Conservation (phyloP, 768 basidiomycete species). For the Amanita fuliginea region DNA sequence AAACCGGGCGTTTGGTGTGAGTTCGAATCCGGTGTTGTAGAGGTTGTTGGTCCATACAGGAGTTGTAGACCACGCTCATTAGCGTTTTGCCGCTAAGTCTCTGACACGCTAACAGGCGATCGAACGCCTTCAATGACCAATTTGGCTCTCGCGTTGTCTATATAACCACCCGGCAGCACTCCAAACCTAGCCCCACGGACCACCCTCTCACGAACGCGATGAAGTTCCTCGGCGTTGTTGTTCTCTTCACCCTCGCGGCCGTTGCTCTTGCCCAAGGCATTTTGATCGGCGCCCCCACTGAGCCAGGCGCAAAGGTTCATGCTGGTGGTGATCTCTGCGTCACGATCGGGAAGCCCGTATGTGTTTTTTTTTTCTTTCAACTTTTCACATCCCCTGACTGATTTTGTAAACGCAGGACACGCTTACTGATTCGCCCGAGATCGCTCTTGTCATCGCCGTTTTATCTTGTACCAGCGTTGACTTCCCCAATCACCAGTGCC, state of each 20-base stretch:
- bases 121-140: no score
- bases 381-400: background rate
- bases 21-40: slow-evolving; percentile 28
- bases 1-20: slow-evolving; percentile 28
- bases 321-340: slow-evolving; percentile 29
- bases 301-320: slow-evolving; percentile 19
- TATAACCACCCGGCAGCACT: background rate
- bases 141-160: background rate
- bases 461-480: slow-evolving; percentile 23
- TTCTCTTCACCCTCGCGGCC: slow-evolving; percentile 13
- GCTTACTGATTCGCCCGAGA: slow-evolving; percentile 27
- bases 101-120: background rate
- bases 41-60: slow-evolving; percentile 9
- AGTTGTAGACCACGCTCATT: no score
- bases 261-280: slow-evolving; percentile 29
- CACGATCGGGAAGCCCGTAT: slow-evolving; percentile 36
- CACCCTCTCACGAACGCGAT: background rate
- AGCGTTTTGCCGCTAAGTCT: no score
- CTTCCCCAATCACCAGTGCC: slow-evolving; percentile 9
- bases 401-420: slow-evolving; percentile 17
- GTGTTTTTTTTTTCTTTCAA: slow-evolving; percentile 8
- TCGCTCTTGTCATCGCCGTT: slow-evolving; percentile 35
- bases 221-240: background rate
- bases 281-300: slow-evolving; percentile 28
- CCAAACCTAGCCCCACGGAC: no score